Evolutionary conservation across 139 green algal species (phyloP).

Genomic region (Haematococcus sp.): DNA sequence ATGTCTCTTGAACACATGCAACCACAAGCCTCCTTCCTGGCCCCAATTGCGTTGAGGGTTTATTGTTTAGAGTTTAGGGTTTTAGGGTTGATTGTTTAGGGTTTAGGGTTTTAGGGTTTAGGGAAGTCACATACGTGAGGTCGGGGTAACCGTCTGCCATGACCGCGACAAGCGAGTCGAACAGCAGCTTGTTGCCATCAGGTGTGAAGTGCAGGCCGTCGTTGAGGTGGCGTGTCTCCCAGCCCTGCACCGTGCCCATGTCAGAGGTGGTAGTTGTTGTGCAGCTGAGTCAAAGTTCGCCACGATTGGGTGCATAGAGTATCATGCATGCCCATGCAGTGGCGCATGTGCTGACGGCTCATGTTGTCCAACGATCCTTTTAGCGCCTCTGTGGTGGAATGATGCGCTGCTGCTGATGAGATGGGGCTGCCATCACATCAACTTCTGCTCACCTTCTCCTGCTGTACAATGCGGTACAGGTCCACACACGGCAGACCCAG

Average conservation of each 20-base stretch:
- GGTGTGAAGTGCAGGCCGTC: constrained; percentile 78
- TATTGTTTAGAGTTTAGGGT: too few species aligned
- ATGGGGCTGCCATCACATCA: not conserved
- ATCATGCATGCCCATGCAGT: too few species aligned
- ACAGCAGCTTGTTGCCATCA: constrained; percentile 50
- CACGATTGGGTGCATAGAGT: too few species aligned
- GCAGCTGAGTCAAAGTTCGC: too few species aligned
- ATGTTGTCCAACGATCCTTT: too few species aligned
- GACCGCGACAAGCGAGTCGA: constrained; percentile 30
- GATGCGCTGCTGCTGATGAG: not conserved
- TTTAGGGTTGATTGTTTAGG: too few species aligned
- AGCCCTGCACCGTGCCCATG: too few species aligned
- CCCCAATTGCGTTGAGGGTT: too few species aligned
- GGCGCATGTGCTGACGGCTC: too few species aligned
- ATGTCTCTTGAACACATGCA: too few species aligned
- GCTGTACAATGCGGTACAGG: constrained; percentile 62
- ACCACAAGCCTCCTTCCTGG: too few species aligned
- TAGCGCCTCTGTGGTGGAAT: constrained; percentile 6
- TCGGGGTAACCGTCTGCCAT: constrained; percentile 45
- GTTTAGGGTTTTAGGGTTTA: not conserved
- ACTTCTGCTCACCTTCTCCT: constrained; percentile 28
- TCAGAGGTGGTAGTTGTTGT: too few species aligned
- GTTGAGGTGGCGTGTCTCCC: constrained; percentile 32
- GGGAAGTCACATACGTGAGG: constrained; percentile 32
- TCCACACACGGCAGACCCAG: constrained; percentile 62